Percentiles rank a stretch among this genome's conserved stretches.
Conservation (phyloP, 2,329 filamentous ascomycete species). For the Ramularia collo-cygni region DNA sequence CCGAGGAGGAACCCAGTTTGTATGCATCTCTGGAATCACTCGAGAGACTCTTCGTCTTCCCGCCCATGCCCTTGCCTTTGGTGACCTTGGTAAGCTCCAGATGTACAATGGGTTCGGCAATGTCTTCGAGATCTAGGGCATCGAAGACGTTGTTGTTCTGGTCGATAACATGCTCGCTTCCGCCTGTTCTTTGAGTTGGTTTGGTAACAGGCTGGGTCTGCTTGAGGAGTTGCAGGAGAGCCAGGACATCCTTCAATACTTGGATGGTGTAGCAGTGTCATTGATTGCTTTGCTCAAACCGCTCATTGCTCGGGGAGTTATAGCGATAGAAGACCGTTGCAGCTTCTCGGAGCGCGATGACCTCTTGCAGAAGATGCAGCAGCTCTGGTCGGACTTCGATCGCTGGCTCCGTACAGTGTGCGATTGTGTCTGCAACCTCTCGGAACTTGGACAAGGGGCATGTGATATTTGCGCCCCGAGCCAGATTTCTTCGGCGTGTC, state of each 20-base stretch:
- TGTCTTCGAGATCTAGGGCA: conserved; percentile 3
- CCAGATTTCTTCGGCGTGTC: background rate
- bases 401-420: background rate
- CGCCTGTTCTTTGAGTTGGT: background rate
- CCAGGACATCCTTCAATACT: conserved; percentile 5
- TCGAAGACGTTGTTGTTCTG: background rate
- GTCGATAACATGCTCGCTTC: background rate
- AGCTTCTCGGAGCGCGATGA: conserved; percentile 5
- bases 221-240: background rate
- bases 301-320: conserved; percentile 2
- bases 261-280: conserved; percentile 4
- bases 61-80: background rate
- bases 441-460: conserved; percentile 4
- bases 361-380: conserved; percentile 1
- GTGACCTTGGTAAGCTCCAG: background rate
- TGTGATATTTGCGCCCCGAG: conserved; percentile 1
- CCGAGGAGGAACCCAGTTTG: background rate
- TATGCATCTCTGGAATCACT: background rate
- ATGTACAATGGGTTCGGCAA: background rate
- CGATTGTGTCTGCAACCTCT: conserved; percentile 2
- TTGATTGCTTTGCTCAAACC: conserved; percentile 3
- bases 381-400: conserved; percentile 4
- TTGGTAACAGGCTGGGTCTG: background rate
- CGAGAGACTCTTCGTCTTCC: background rate
- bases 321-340: conserved; percentile 3